Conservation (phyloP, 768 basidiomycete species). For the Suillus subaureus region DNA sequence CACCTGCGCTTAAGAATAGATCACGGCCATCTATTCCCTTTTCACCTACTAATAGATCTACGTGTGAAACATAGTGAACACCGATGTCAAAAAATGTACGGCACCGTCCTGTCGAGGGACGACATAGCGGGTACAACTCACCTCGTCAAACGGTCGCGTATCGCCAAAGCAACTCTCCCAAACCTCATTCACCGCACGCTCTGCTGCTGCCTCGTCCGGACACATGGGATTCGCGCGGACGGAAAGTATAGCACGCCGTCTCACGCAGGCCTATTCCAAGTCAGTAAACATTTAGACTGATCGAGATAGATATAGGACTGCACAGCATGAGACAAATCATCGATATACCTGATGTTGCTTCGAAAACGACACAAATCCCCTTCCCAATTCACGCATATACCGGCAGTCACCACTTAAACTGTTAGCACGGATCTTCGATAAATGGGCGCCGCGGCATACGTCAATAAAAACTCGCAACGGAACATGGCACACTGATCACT, state of each 20-base stretch:
- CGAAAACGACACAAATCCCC: slow-evolving; percentile 78
- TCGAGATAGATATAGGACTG: slow-evolving; percentile 13
- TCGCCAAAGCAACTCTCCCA: slow-evolving; percentile 97
- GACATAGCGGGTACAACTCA: slow-evolving; percentile 29
- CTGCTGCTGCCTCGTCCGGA: slow-evolving; percentile 73
- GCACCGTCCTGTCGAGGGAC: not conserved
- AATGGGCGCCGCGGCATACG: slow-evolving; percentile 6
- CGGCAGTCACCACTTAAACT: slow-evolving; percentile 93
- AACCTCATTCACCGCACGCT: slow-evolving; percentile 91
- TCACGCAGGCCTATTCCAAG: slow-evolving; percentile 75
- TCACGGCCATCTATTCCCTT: slow-evolving; percentile 4
- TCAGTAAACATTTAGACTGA: slow-evolving; percentile 8
- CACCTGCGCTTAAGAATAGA: slow-evolving; percentile 8
- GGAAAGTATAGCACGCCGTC: slow-evolving; percentile 82
- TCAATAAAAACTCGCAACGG: slow-evolving; percentile 2
- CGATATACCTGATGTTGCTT: slow-evolving; percentile 88
- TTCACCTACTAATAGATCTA: slow-evolving; percentile 33
- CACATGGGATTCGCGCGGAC: slow-evolving; percentile 83
- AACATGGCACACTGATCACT: slow-evolving; percentile 24
- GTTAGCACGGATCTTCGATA: slow-evolving; percentile 86
- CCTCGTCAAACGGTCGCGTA: slow-evolving; percentile 97
- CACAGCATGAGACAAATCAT: slow-evolving; percentile 11
- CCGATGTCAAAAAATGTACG: not conserved
- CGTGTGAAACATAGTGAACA: slow-evolving; percentile 21
- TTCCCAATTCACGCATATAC: slow-evolving; percentile 76